Evolutionary conservation across 2,329 filamentous ascomycete species (phyloP), one percentile per base, ranked within the genome.

Genomic region (Cladosporium velox): DNA sequence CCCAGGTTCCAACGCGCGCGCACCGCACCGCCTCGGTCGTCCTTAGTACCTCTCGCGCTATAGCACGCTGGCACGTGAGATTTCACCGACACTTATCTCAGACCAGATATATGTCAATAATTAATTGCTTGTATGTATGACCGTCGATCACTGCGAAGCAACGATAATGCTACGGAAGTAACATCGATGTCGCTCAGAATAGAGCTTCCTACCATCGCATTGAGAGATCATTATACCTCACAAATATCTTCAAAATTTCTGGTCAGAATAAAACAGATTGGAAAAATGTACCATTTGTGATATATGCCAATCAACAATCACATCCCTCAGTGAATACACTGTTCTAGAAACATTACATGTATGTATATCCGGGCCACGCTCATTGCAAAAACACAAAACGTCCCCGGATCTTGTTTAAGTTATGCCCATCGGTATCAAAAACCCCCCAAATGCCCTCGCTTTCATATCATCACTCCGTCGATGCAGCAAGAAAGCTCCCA

Each of bases 11-110:
- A 32, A 34, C 52, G 52, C 52, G 52, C 52, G 52, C 41, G 21
- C 52, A 34, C 52, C 2, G 24, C 24, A 24, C 24, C 24, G 24
- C 24, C 52, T 34, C 52, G 52, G 52, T 34, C 15, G 18, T 3
- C 18, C 18, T 55, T 55, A 55, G 32, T 21, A 7, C 8, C 38
- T 59, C 57, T 59, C 57, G 35, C 57, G 57, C 57, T 59, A 59
- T 59, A 59, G 35, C 57, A 59, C 57, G 57, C 24, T 32, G n/a
- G 24, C 57, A 59, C 57, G 35, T 32, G 57, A 47, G 41, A 41
- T 41, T 41, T 35, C 55, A 58, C 34, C 24, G 55, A 34, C 34
- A 14, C 34, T 26, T 58, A 41, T 34, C 8, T 58, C 7, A 7
- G 21, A 41, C 41, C n/a, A 18, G 8, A 11, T 47, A 47, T 47